Evolutionary conservation across 345 rosid species (phyloP).

Genomic region (Eucalyptus cladocalyx): DNA sequence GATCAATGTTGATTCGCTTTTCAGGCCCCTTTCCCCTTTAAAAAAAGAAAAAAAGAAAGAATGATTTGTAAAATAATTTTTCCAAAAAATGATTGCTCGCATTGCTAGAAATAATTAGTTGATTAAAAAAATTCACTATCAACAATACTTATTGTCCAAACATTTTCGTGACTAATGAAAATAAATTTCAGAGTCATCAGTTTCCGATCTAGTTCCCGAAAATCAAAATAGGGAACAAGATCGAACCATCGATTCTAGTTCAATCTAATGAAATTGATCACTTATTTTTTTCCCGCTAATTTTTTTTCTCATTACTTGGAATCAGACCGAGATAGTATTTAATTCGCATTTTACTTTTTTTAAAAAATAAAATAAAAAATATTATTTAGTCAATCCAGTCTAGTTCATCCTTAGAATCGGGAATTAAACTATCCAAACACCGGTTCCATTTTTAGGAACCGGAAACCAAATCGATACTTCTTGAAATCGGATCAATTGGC

Average conservation of each 20-base stretch:
- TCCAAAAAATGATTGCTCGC: not conserved
- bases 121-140: not conserved
- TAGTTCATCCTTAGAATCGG: accelerated
- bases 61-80: not conserved
- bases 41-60: not conserved
- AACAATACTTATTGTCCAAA: not conserved
- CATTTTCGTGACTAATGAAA: no score
- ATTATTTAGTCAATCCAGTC: no score
- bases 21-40: not conserved
- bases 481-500: accelerated
- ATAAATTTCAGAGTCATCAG: no score
- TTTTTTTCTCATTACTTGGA: no score
- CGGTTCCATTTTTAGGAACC: accelerated
- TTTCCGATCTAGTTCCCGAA: no score
- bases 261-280: accelerated
- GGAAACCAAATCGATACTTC: accelerated
- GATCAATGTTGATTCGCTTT: not conserved
- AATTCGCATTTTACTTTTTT: no score
- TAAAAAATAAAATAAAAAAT: no score
- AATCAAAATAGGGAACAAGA: no score
- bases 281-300: accelerated
- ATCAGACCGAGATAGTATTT: no score
- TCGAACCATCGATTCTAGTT: accelerated
- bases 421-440: accelerated
- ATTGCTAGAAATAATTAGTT: not conserved